phyloP scores from a whole-genome alignment of 2,329 filamentous ascomycete species.

The Chrysosporium queenslandicum region DNA sequence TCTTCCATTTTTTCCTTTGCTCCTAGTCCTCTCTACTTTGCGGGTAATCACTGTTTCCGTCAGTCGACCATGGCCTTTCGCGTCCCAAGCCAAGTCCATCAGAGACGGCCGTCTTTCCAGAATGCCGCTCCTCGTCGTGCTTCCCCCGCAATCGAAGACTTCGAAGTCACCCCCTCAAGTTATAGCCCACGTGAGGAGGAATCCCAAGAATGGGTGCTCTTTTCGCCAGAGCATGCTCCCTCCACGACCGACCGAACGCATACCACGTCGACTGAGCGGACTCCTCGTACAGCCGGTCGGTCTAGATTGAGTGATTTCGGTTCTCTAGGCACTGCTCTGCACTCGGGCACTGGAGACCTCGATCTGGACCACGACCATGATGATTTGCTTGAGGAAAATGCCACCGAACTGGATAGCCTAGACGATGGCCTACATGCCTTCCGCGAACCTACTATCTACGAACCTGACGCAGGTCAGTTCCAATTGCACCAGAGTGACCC shows the following conservation, averaged over 20 bases:
- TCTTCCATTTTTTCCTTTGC: not conserved
- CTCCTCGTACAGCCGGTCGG: slow-evolving; percentile 55
- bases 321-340: slow-evolving; percentile 51
- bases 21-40: not conserved
- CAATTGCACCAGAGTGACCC: slow-evolving; percentile 44
- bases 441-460: slow-evolving; percentile 45
- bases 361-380: slow-evolving; percentile 48
- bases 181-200: slow-evolving; percentile 49
- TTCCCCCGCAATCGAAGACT: slow-evolving; percentile 19
- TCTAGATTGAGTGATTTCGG: slow-evolving; percentile 72
- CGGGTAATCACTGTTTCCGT: not conserved
- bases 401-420: slow-evolving; percentile 81
- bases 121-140: slow-evolving; percentile 6
- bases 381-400: slow-evolving; percentile 44
- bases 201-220: slow-evolving; percentile 91
- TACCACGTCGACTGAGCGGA: slow-evolving; percentile 56
- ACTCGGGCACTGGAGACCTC: slow-evolving; percentile 35
- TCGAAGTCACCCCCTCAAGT: slow-evolving; percentile 22
- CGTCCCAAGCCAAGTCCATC: slow-evolving; percentile 15
- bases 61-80: slow-evolving; percentile 13
- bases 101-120: slow-evolving; percentile 10
- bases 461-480: slow-evolving; percentile 13
- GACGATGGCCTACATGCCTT: slow-evolving; percentile 89
- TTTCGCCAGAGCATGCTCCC: slow-evolving; percentile 50
- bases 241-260: slow-evolving; percentile 59